These are phyloP conservation scores for Cinchona pubescens DNA, from an alignment of 257 asterid species.

Conservation along the genomic window DNA sequence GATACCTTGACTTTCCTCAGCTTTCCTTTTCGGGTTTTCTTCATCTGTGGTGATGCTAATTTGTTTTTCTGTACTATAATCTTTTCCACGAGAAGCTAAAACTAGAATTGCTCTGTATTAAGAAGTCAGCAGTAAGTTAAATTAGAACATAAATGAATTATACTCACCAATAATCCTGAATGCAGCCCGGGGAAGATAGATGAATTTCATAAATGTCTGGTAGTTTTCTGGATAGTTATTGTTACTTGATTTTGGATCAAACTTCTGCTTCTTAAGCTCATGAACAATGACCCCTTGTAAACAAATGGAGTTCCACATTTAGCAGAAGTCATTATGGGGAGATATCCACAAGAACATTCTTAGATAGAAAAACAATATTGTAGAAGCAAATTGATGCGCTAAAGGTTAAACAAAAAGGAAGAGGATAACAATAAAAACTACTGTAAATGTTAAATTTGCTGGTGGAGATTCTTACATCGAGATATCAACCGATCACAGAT, in stretches of 20 bases:
- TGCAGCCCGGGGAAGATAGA: constrained; percentile 15
- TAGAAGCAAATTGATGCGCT: background rate
- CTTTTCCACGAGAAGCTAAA: constrained; percentile 12
- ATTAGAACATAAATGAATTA: background rate
- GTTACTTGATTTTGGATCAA: background rate
- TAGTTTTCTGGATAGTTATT: constrained; percentile 37
- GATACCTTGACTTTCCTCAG: constrained; percentile 19
- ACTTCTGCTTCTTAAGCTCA: background rate
- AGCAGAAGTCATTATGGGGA: background rate
- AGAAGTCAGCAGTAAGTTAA: background rate
- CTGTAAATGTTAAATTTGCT: background rate
- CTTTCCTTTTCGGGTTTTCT: constrained; percentile 10
- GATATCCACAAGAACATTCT: background rate
- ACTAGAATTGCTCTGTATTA: background rate
- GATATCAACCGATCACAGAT: constrained; percentile 34
- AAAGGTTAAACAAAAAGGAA: background rate
- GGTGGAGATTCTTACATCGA: constrained; percentile 30
- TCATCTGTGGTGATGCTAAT: background rate
- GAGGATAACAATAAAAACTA: too few species aligned
- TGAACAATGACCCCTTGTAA: constrained; percentile 8
- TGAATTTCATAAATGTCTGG: constrained; percentile 30
- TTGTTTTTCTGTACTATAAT: background rate
- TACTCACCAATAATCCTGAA: constrained; percentile 21
- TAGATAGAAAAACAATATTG: background rate
- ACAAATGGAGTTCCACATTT: background rate